Conservation (phyloP, 768 basidiomycete genomes). For the Suillus subalutaceus region DNA sequence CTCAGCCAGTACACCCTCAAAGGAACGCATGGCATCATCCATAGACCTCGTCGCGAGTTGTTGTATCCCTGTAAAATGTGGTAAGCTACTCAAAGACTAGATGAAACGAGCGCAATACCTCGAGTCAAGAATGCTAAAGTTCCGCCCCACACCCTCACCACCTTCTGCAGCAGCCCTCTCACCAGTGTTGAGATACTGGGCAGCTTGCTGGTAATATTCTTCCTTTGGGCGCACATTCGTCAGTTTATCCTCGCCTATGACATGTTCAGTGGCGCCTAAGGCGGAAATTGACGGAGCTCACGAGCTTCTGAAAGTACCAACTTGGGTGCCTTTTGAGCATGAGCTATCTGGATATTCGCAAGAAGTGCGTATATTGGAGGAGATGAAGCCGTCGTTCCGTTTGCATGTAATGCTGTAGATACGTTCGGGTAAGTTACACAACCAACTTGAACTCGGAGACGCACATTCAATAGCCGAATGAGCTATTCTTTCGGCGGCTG, state of each 20-base stretch:
- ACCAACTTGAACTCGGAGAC: slow-evolving; percentile 25
- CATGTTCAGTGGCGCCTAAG: neutral
- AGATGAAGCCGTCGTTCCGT: slow-evolving; percentile 52
- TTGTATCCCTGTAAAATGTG: slow-evolving; percentile 62
- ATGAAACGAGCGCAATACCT: slow-evolving; percentile 44
- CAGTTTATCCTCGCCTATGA: slow-evolving; percentile 67
- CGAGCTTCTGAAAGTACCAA: slow-evolving; percentile 71
- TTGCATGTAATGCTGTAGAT: slow-evolving; percentile 51
- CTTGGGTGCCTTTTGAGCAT: slow-evolving; percentile 85
- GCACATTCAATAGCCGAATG: slow-evolving; percentile 66
- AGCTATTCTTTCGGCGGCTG: slow-evolving; percentile 78
- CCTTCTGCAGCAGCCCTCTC: slow-evolving; percentile 58
- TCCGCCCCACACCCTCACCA: slow-evolving; percentile 59
- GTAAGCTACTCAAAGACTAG: neutral
- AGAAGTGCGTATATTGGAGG: slow-evolving; percentile 80
- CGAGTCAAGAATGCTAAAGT: slow-evolving; percentile 65
- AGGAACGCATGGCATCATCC: slow-evolving; percentile 80
- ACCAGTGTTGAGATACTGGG: slow-evolving; percentile 63
- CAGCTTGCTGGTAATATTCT: slow-evolving; percentile 70
- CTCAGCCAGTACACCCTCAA: slow-evolving; percentile 75
- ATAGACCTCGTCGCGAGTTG: slow-evolving; percentile 79
- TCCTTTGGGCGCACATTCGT: slow-evolving; percentile 62
- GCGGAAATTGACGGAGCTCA: slow-evolving; percentile 41
- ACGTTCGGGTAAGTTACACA: slow-evolving; percentile 10
- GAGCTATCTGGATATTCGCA: slow-evolving; percentile 82